Conservation (phyloP, 1,284 basidiomycete genomes). For the Sanghuangporus weigelae region DNA sequence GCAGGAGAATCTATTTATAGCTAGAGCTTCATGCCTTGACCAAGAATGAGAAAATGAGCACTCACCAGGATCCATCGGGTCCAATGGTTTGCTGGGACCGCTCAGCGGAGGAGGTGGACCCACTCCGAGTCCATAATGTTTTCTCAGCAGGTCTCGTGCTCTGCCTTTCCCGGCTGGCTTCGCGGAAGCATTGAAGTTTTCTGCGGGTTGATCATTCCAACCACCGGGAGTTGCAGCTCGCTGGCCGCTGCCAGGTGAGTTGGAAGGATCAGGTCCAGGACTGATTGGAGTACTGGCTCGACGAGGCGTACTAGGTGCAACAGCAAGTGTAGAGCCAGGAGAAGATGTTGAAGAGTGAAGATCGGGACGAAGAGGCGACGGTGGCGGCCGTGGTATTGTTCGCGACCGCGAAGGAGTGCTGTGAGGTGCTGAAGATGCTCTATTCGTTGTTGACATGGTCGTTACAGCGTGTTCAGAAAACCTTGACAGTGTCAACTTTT, state of each 20-base stretch:
- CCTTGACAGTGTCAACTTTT: too few species aligned
- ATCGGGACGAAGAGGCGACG: constrained; percentile 3
- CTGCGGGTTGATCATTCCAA: constrained; percentile 4
- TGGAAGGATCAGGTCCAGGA: neutral
- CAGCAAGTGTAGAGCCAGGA: neutral
- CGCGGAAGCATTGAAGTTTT: constrained; percentile 17
- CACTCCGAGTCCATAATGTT: constrained; percentile 77
- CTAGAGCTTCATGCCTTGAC: neutral
- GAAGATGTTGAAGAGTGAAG: constrained; percentile 4
- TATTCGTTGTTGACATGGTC: constrained; percentile 7
- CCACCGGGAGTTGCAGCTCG: neutral
- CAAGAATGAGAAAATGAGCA: constrained; percentile 1
- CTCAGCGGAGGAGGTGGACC: constrained; percentile 56
- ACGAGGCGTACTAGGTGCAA: constrained; percentile 6
- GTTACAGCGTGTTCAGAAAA: too few species aligned
- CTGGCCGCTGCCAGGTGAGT: neutral
- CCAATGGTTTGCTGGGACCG: constrained; percentile 40
- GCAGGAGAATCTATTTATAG: constrained; percentile 59
- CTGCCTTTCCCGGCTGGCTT: constrained; percentile 40
- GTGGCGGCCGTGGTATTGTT: constrained; percentile 11
- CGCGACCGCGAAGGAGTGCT: constrained; percentile 11
- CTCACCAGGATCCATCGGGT: constrained; percentile 78
- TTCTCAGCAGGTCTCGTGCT: constrained; percentile 73
- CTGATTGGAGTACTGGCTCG: constrained; percentile 4
- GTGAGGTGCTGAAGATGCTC: constrained; percentile 9